A percentile compares a stretch with the other conserved stretches of the same genome.
Evolutionary conservation across 2,329 filamentous ascomycete species (phyloP).

Genomic region (Diaporthe amygdali): DNA sequence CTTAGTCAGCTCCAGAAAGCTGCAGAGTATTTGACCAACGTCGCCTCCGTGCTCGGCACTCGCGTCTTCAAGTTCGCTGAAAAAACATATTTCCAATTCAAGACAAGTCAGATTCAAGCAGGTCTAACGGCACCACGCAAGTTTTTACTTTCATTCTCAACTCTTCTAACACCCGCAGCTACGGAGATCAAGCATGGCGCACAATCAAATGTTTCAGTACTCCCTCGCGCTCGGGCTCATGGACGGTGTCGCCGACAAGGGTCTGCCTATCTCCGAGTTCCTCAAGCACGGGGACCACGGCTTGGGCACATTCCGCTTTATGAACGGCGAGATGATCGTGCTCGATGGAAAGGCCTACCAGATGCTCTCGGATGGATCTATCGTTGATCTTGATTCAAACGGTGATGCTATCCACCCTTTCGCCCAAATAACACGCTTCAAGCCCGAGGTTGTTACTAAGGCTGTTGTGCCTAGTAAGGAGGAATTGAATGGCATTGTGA

Average conservation of each 20-base stretch:
- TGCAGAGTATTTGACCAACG: background rate
- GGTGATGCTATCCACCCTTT: slow-evolving; percentile 36
- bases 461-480: slow-evolving; percentile 33
- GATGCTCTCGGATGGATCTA: slow-evolving; percentile 40
- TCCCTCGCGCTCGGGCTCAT: slow-evolving; percentile 40
- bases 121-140: background rate
- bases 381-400: slow-evolving; percentile 30
- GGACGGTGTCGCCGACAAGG: slow-evolving; percentile 40
- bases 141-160: background rate
- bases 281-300: slow-evolving; percentile 40
- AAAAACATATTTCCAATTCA: background rate
- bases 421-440: slow-evolving; percentile 38
- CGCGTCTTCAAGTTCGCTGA: background rate
- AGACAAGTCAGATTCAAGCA: background rate
- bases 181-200: slow-evolving; percentile 31
- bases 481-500: slow-evolving; percentile 30
- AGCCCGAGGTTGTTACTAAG: slow-evolving; percentile 25
- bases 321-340: slow-evolving; percentile 42
- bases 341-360: slow-evolving; percentile 38
- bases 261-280: slow-evolving; percentile 34
- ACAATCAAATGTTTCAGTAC: slow-evolving; percentile 41
- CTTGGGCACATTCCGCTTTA: slow-evolving; percentile 39
- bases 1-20: background rate
- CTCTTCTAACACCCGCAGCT: background rate
- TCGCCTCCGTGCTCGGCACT: background rate